A percentile compares a stretch with the other conserved stretches of the same genome.
These are phyloP conservation scores for slime mould (Dictyostelium discoideum) DNA, from an alignment of 78 protist species.

Conservation along the genomic window dicty_2.7 NC_007089.4:5591001-5591500, in stretches of 20 bases:
- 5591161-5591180: constrained; percentile 64
- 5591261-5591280: constrained; percentile 60
- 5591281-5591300: constrained; percentile 42
- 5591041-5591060: constrained; percentile 1
- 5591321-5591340: constrained; percentile 44
- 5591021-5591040: constrained; percentile 48
- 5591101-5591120: constrained; percentile 15
- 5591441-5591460: constrained; percentile 72
- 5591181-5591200: constrained; percentile 70
- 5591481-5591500: constrained; percentile 60
- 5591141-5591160: constrained; percentile 59
- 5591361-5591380: constrained; percentile 58
- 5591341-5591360: constrained; percentile 56
- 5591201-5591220: constrained; percentile 26
- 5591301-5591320: constrained; percentile 60
- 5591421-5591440: constrained; percentile 61
- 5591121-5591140: constrained; percentile 49
- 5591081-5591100: constrained; percentile 25
- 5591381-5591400: constrained; percentile 21
- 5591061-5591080: constrained; percentile 34
- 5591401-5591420: constrained; percentile 9
- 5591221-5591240: neutral
- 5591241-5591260: constrained; percentile 39
- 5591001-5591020: neutral
- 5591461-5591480: constrained; percentile 32